Percentiles rank a stretch among this genome's conserved stretches.
phyloP scores from a whole-genome alignment of 257 asterid genomes.

The Solanum lycopersicoides region DNA sequence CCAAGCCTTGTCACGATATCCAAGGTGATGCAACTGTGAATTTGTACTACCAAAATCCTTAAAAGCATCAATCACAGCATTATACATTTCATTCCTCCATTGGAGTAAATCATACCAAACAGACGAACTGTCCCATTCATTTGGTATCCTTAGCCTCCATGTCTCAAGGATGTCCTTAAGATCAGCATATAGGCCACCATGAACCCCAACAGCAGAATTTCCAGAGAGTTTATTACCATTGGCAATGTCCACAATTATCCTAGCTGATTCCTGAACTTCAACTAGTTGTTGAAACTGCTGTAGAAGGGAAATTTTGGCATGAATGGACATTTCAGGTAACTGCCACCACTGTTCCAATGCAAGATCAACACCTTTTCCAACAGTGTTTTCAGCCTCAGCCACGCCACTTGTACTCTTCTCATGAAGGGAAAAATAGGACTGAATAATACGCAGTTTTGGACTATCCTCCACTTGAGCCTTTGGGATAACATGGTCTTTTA shows the following conservation, averaged over 20 bases:
- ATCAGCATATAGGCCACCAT: constrained; percentile 82
- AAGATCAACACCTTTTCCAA: constrained; percentile 92
- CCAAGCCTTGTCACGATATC: constrained; percentile 99
- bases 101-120: constrained; percentile 98
- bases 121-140: constrained; percentile 98
- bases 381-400: constrained; percentile 84
- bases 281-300: constrained; percentile 99
- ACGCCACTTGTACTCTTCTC: constrained; percentile 89
- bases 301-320: constrained; percentile 87
- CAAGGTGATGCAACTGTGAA: constrained; percentile 89
- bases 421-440: constrained; percentile 96
- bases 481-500: constrained; percentile 87
- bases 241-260: constrained; percentile 83
- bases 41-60: constrained; percentile 79
- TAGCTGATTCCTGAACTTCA: constrained; percentile 97
- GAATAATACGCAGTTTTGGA: constrained; percentile 89
- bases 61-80: constrained; percentile 88
- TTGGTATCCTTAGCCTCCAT: constrained; percentile 96
- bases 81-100: constrained; percentile 98
- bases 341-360: constrained; percentile 99
- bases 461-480: constrained; percentile 98
- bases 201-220: constrained; percentile 71
- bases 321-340: constrained; percentile 96
- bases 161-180: constrained; percentile 98
- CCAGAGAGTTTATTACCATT: constrained; percentile 83